phyloP scores from a whole-genome alignment of 208 protist genomes.

The Acanthamoeba triangularis region DNA sequence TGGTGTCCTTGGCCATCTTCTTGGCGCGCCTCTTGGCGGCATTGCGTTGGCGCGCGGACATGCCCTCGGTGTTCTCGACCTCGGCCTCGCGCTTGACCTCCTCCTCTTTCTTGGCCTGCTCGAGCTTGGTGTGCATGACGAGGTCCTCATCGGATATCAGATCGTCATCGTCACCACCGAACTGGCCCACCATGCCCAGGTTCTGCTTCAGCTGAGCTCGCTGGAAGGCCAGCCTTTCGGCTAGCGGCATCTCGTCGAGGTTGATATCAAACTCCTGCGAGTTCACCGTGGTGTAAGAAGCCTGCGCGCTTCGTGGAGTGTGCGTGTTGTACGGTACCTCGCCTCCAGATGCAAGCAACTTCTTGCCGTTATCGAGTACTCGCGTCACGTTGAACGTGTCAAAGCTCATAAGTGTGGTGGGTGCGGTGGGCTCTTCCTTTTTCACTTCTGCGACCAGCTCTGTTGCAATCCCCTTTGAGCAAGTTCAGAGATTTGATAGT shows the following conservation, averaged over 20 bases:
- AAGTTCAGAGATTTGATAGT: not conserved
- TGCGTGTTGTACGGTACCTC: not conserved
- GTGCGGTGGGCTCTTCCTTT: not conserved
- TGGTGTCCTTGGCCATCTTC: not conserved
- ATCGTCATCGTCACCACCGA: not conserved
- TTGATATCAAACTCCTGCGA: conserved; percentile 76
- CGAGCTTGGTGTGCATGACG: not conserved
- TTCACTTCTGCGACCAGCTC: not conserved
- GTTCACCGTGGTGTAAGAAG: no score
- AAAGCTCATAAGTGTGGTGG: conserved; percentile 80
- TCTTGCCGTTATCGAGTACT: conserved; percentile 82
- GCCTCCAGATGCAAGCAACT: conserved; percentile 82
- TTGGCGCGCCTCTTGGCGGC: not conserved
- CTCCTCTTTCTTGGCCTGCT: not conserved
- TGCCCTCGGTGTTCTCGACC: conserved; percentile 44
- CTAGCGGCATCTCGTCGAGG: not conserved
- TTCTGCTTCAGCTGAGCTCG: conserved; percentile 67
- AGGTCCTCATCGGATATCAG: not conserved
- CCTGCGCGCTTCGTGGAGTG: no score
- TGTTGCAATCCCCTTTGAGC: no score
- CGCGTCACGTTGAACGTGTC: conserved; percentile 84
- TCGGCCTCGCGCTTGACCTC: conserved; percentile 57
- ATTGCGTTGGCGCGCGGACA: conserved; percentile 28
- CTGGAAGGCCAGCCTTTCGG: conserved; percentile 73
- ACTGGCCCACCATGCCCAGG: conserved; percentile 15